Base-by-base conservation (phyloP, 1,284 basidiomycete species). In the Cutaneotrichosporon curvatum region DNA sequence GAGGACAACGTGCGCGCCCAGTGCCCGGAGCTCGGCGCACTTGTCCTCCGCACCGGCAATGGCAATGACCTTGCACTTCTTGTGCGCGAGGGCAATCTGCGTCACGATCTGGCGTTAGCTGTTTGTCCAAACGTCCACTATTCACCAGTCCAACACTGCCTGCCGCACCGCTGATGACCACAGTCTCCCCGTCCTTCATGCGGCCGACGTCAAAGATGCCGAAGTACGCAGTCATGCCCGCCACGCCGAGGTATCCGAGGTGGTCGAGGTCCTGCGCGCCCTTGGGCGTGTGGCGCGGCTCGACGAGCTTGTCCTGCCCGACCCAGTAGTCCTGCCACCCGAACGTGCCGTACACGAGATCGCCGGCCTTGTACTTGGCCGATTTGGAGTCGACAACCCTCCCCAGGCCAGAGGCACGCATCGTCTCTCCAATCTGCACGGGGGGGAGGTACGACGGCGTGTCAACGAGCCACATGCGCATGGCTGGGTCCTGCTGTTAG, bases 131-230 rank as follows among this genome's bases (percentile, higher is more conserved):
- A 12, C 7, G 25, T n/a, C 25, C 25, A 28, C 12, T 28, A 70
- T 74, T 55, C 45, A 76, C 78, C 57, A 61, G 62, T 18, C 75
- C 72, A 16, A 88, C 86, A 4, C 87, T 82, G n/a, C 89, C 89
- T 18, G 88, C 89, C 0, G 89, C 89, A 18, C 87, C 89, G 1
- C 86, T 87, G 18, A 94, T 83, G 21, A 92, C 78, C 39, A 92
- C 79, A 0, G 79, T 85, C 50, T 94, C 88, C 10, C 87, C 87
- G 0, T 81, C 69, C 66, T 91, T 85, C 60, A 91, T 65, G 51
- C 85, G 66, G 21, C 82, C 87, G 37, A 92, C 75, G 45, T 88
- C 84, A 63, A 81, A 76, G 32, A 92, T 75, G n/a, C 89, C 85
- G 57, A 89, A 85, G 70, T 88, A 90, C 5, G 87, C 85, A 6